Evolutionary conservation across 2,329 filamentous ascomycete species (phyloP).

Genomic region (Sporothrix inflata): DNA sequence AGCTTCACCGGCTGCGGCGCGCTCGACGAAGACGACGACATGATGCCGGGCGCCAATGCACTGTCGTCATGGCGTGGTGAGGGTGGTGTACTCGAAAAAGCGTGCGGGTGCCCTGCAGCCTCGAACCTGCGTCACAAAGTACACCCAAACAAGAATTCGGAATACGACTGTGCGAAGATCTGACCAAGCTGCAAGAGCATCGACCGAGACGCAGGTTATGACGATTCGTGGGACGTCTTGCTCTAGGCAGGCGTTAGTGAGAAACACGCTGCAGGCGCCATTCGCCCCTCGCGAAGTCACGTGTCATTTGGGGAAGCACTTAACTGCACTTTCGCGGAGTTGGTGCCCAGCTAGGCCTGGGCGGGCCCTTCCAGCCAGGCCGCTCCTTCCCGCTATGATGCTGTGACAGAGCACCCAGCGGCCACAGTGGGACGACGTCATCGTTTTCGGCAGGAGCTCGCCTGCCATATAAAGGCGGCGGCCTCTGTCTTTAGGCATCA

Average conservation of each 20-base stretch:
- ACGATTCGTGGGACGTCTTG: slow-evolving; percentile 9
- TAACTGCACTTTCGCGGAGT: not conserved
- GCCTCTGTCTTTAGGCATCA: slow-evolving; percentile 26
- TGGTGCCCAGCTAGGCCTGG: not conserved
- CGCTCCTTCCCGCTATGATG: slow-evolving; percentile 17
- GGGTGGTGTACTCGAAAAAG: not conserved
- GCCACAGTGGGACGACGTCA: slow-evolving; percentile 26
- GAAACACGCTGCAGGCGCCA: not conserved
- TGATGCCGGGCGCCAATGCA: slow-evolving; percentile 47
- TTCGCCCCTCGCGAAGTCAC: slow-evolving; percentile 27
- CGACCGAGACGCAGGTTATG: slow-evolving; percentile 6
- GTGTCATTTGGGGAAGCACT: slow-evolving; percentile 12
- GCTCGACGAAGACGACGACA: slow-evolving; percentile 53
- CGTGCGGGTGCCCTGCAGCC: not conserved
- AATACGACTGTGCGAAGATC: not conserved
- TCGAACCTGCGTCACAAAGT: slow-evolving; percentile 8
- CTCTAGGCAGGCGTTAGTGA: slow-evolving; percentile 34
- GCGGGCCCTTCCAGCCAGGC: not conserved
- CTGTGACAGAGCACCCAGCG: not conserved
- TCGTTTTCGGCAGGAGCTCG: slow-evolving; percentile 10
- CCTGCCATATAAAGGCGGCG: slow-evolving; percentile 21
- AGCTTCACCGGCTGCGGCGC: slow-evolving; percentile 74
- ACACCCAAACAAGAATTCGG: slow-evolving; percentile 3
- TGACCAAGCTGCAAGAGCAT: not conserved
- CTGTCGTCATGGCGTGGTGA: slow-evolving; percentile 23